Percentiles rank a stretch among this genome's conserved stretches.
Conservation (phyloP, 371 early-diverging fungal genomes). For the Amoeboaphelidium protococcarum region DNA sequence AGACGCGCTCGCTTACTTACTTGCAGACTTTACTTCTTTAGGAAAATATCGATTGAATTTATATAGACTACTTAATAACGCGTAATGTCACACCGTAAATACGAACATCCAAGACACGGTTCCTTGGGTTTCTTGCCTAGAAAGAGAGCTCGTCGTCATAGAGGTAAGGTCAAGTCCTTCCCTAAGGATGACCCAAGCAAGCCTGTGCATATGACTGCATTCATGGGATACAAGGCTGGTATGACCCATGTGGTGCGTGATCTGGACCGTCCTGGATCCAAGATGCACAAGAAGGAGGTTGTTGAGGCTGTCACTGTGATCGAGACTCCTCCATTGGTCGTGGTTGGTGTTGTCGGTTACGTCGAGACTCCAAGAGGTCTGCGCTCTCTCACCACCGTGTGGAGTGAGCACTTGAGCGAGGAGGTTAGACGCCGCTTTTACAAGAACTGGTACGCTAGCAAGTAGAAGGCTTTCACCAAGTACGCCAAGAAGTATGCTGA, state of each 20-base stretch:
- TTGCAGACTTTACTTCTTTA: too few relatives aligned
- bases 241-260: conserved; percentile 99
- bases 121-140: conserved; percentile 97
- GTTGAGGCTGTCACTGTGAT: conserved; percentile 98
- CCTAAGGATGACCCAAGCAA: conserved; percentile 90
- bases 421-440: conserved; percentile 96
- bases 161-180: conserved; percentile 93
- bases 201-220: conserved; percentile 95
- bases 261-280: conserved; percentile 90
- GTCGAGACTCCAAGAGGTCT: conserved; percentile 95
- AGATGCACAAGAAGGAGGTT: conserved; percentile 98
- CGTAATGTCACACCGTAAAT: conserved; percentile 16
- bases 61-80: too few relatives aligned
- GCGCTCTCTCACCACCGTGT: conserved; percentile 89
- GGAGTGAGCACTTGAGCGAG: conserved; percentile 96
- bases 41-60: too few relatives aligned
- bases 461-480: conserved; percentile 97
- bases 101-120: conserved; percentile 87
- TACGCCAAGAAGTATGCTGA: conserved; percentile 90
- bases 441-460: conserved; percentile 97
- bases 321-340: conserved; percentile 94
- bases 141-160: conserved; percentile 83
- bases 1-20: too few relatives aligned
- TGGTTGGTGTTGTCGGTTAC: conserved; percentile 99
- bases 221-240: conserved; percentile 98